A percentile compares a stretch with the other conserved stretches of the same genome.
Conservation (phyloP, 257 asterid genomes). For the Solanum sitiens region DNA sequence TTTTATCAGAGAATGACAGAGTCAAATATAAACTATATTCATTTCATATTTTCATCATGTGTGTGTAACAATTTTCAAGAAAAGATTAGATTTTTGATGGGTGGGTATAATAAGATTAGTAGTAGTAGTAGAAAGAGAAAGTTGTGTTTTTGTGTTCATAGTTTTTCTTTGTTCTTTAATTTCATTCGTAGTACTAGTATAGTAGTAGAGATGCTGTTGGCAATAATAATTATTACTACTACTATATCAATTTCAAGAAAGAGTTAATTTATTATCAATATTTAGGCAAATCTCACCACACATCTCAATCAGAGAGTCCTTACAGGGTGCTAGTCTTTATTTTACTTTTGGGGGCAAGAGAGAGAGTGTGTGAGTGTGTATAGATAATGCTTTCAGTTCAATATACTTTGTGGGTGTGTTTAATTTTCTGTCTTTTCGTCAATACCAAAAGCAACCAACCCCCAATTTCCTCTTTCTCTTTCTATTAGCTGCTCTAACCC, state of each 20-base stretch:
- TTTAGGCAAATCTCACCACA: conserved; percentile 1
- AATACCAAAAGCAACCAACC: conserved; percentile 11
- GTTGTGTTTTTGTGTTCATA: conserved; percentile 1
- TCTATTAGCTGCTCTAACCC: background rate
- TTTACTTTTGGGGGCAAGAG: conserved; percentile 6
- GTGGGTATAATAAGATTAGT: background rate
- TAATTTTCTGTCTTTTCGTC: conserved; percentile 19
- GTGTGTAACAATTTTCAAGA: background rate
- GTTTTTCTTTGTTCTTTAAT: background rate
- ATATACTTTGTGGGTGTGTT: conserved; percentile 27
- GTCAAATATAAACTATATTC: background rate
- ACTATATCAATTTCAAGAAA: conserved; percentile 2
- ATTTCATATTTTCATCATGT: background rate
- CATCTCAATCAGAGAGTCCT: conserved; percentile 20
- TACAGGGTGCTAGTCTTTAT: background rate
- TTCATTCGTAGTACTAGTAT: background rate
- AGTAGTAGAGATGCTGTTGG: background rate
- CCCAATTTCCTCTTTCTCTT: conserved; percentile 6
- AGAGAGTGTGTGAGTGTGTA: background rate
- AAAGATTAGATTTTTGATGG: conserved; percentile 8
- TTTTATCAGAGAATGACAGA: background rate
- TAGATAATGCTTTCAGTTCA: conserved; percentile 32
- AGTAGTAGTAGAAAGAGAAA: background rate
- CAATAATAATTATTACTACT: background rate
- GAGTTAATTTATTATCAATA: conserved; percentile 1